Conservation (phyloP, 1,284 basidiomycete species). For the Fomes fomentarius region DNA sequence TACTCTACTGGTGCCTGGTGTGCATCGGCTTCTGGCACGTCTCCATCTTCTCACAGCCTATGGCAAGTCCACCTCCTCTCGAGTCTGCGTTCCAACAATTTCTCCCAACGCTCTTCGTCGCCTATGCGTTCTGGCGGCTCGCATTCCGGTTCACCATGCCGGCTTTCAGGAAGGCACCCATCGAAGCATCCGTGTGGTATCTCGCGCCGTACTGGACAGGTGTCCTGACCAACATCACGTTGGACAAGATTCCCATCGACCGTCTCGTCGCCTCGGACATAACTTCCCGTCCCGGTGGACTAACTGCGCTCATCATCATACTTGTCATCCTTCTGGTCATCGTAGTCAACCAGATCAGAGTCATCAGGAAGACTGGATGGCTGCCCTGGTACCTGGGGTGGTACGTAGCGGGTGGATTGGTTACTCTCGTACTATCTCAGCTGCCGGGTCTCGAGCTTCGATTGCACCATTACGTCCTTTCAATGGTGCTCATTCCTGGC, state of each 20-base stretch:
- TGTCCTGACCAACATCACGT: slow-evolving; percentile 65
- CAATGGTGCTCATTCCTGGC: slow-evolving; percentile 75
- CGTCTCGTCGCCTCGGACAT: slow-evolving; percentile 77
- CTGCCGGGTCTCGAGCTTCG: slow-evolving; percentile 72
- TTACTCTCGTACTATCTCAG: slow-evolving; percentile 66
- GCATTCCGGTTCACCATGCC: slow-evolving; percentile 79
- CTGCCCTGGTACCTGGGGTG: slow-evolving; percentile 74
- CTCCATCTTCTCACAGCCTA: slow-evolving; percentile 79
- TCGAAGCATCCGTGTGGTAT: slow-evolving; percentile 79
- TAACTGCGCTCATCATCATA: slow-evolving; percentile 74
- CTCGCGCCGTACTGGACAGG: slow-evolving; percentile 85
- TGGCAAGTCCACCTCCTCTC: slow-evolving; percentile 66
- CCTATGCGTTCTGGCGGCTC: slow-evolving; percentile 80
- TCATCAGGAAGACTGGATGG: slow-evolving; percentile 85
- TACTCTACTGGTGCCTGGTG: slow-evolving; percentile 78
- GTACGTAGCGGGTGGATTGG: slow-evolving; percentile 70
- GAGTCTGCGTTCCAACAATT: slow-evolving; percentile 77
- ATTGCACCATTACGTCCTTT: slow-evolving; percentile 78
- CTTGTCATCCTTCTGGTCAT: slow-evolving; percentile 62
- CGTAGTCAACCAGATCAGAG: slow-evolving; percentile 77
- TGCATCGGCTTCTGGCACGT: slow-evolving; percentile 91
- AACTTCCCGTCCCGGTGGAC: slow-evolving; percentile 65
- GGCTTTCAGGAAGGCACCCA: slow-evolving; percentile 64
- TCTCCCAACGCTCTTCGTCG: slow-evolving; percentile 78
- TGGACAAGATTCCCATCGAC: slow-evolving; percentile 73